These are phyloP conservation scores for Thraustochytrium sp. DNA, from an alignment of 352 stramenopile species.

Conservation along the genomic window DNA sequence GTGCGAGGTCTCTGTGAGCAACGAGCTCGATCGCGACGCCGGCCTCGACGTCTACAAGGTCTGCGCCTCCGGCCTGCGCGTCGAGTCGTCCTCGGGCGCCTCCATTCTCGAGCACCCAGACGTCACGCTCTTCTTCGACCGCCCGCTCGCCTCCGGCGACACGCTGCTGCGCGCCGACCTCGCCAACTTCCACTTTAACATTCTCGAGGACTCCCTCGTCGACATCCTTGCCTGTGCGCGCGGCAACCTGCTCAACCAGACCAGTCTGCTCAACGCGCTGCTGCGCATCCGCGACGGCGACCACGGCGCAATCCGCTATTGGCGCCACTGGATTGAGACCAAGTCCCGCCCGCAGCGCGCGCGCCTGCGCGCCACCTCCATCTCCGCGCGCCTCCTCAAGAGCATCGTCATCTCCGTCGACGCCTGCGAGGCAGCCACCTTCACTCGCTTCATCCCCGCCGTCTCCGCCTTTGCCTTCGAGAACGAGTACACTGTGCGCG, in stretches of 20 bases:
- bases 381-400: neutral
- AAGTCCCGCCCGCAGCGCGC: neutral
- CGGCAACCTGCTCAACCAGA: constrained; percentile 20
- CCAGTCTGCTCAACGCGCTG: neutral
- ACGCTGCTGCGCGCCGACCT: neutral
- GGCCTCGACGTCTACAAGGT: neutral
- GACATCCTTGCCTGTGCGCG: neutral
- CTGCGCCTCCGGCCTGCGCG: neutral
- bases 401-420: neutral
- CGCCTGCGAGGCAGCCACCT: neutral
- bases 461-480: neutral
- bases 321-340: neutral
- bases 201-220: neutral
- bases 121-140: neutral
- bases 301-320: neutral
- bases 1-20: neutral
- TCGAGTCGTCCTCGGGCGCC: neutral
- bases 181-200: constrained; percentile 3
- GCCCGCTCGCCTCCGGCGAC: neutral
- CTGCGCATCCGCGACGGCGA: neutral
- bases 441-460: neutral
- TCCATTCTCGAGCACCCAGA: constrained; percentile 1
- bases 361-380: neutral
- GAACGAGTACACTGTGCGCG: neutral
- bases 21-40: neutral